phyloP scores from a whole-genome alignment of 768 basidiomycete genomes.

The Leccinellum albellum region DNA sequence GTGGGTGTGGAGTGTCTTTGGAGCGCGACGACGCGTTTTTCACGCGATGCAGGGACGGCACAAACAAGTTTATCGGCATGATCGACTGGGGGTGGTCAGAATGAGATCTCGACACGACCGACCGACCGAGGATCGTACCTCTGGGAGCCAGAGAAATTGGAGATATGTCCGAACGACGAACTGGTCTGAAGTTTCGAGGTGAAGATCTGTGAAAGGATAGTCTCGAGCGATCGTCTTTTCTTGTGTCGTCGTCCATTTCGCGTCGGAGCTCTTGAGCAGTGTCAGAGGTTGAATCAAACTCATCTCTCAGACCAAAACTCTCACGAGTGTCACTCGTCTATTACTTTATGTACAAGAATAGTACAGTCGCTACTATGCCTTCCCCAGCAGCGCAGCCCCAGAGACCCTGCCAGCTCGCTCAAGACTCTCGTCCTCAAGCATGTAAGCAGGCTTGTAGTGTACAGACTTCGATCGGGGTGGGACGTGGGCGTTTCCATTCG shows the following conservation, averaged over 20 bases:
- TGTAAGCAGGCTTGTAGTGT: constrained; percentile 75
- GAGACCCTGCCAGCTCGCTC: constrained; percentile 68
- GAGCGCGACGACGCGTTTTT: constrained; percentile 29
- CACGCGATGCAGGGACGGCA: constrained; percentile 55
- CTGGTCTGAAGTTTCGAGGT: constrained; percentile 49
- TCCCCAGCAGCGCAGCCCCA: constrained; percentile 11
- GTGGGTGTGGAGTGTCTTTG: constrained; percentile 41
- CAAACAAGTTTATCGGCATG: constrained; percentile 59
- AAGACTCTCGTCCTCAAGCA: constrained; percentile 66
- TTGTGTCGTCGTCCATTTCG: constrained; percentile 54
- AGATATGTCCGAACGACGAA: constrained; percentile 63
- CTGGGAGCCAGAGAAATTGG: constrained; percentile 76
- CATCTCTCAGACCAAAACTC: constrained; percentile 8
- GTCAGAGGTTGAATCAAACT: constrained; percentile 15
- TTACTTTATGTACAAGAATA: neutral
- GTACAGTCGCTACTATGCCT: neutral
- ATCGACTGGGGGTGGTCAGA: constrained; percentile 49
- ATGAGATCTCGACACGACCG: neutral
- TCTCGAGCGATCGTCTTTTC: constrained; percentile 56
- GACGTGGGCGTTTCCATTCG: neutral
- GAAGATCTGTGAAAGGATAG: constrained; percentile 47
- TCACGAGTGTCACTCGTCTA: neutral
- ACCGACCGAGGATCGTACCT: constrained; percentile 39
- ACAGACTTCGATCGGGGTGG: constrained; percentile 10
- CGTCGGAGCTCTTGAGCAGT: constrained; percentile 23